phyloP scores from a whole-genome alignment of 192 early-diverging fungal species.

The Linnemannia elongata region DNA sequence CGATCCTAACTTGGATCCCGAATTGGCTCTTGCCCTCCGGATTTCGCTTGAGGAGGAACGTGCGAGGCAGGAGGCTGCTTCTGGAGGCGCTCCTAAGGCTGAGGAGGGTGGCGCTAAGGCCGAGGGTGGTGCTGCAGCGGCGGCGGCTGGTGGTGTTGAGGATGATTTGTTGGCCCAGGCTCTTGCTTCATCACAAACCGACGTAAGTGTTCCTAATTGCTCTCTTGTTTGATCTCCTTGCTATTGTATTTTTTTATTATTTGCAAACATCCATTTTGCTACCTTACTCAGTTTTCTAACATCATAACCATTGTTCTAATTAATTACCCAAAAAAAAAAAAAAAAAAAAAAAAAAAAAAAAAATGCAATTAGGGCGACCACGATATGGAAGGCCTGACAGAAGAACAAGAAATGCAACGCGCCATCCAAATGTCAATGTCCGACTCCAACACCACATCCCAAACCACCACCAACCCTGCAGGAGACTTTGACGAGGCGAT shows the following conservation, averaged over 20 bases:
- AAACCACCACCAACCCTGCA: not conserved
- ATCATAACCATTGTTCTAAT: not conserved
- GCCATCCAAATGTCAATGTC: constrained; percentile 85
- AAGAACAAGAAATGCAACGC: constrained; percentile 80
- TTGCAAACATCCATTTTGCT: not conserved
- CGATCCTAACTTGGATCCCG: constrained; percentile 94
- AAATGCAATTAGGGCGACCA: constrained; percentile 67
- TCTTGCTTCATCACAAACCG: constrained; percentile 77
- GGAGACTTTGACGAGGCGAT: constrained; percentile 52
- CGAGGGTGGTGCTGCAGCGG: constrained; percentile 30
- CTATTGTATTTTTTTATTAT: not conserved
- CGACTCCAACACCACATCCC: constrained; percentile 20
- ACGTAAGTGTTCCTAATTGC: constrained; percentile 39
- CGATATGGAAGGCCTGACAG: constrained; percentile 74
- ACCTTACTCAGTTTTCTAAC: not conserved
- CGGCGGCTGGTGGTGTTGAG: constrained; percentile 61
- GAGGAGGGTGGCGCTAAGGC: constrained; percentile 46
- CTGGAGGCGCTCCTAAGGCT: constrained; percentile 59
- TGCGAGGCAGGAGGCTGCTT: constrained; percentile 84
- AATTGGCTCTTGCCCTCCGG: constrained; percentile 92
- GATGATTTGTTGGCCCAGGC: constrained; percentile 78
- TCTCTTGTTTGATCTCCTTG: not conserved
- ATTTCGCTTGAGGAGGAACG: constrained; percentile 98
- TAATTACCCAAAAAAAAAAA: not conserved
- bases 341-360: too few relatives aligned